phyloP scores from a whole-genome alignment of 305 asterid genomes.

The Caryopteris hybrid region DNA sequence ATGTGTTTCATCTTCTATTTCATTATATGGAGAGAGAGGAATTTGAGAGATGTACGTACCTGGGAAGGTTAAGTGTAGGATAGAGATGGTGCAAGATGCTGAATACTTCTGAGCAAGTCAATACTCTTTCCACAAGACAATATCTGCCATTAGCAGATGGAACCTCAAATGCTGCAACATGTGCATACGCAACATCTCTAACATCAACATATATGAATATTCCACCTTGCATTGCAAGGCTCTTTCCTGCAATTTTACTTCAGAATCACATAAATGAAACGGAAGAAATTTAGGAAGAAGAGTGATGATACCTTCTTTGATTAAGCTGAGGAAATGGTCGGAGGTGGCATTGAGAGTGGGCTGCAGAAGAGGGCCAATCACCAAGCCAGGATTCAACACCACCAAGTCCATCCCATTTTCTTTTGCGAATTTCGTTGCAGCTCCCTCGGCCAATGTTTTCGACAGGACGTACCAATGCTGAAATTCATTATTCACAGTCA shows the following conservation, averaged over 20 bases:
- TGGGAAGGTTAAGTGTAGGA: conserved; percentile 10
- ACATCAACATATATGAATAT: conserved; percentile 20
- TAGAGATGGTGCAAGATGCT: conserved; percentile 12
- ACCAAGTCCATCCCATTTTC: conserved; percentile 27
- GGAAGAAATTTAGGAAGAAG: no score
- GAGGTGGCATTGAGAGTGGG: conserved; percentile 30
- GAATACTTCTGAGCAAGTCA: background rate
- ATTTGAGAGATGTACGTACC: no score
- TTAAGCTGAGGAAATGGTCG: conserved; percentile 3
- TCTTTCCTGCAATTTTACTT: conserved; percentile 8
- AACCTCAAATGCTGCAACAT: conserved; percentile 27
- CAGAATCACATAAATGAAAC: no score
- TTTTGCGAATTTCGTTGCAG: conserved; percentile 16
- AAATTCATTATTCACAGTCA: background rate
- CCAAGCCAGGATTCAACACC: conserved; percentile 27
- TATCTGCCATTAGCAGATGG: conserved; percentile 32
- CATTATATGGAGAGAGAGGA: no score
- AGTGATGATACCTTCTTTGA: conserved; percentile 21
- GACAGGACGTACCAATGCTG: conserved; percentile 31
- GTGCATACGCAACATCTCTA: conserved; percentile 30
- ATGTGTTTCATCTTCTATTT: no score
- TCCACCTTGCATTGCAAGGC: background rate
- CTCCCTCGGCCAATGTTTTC: conserved; percentile 32
- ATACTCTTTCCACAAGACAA: conserved; percentile 18
- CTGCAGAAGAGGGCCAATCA: conserved; percentile 32